Evolutionary conservation across 305 asterid species (phyloP), one percentile per base, ranked within the genome.

Genomic region (Fraxinus sp.): DNA sequence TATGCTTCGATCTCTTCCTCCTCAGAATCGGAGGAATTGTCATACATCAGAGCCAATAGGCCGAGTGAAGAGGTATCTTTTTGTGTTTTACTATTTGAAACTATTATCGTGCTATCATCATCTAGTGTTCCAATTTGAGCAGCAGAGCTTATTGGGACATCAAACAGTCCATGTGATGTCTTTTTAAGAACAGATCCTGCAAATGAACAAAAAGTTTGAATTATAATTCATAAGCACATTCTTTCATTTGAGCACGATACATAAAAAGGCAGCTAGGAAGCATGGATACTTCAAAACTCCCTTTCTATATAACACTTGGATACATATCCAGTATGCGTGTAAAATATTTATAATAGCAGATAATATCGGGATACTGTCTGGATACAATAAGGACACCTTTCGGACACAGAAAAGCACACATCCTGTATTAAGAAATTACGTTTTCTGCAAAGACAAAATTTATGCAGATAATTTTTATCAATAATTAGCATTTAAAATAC

Each of bases 21-120:
- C 83, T 96, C 99, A 3, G 97, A 89, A 83, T 97, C 99, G 0
- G 98, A 96, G 72, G 95, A 89, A 90, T 87, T 78, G n/a, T 93
- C 96, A 81, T 97, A 97, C 33, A 93, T 77, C 88, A 94, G 91
- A 85, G 98, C 99, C 85, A 97, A 85, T 80, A 97, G 87, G 83
- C 97, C 93, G 71, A 97, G 98, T 36, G 99, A 91, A 9, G 99
- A 93, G 32, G 92, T 88, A 73, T 80, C 95, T 64, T 89, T 89
- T 26, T 59, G 78, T 73, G 83, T 79, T 75, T 85, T 87, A 71
- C 74, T 81, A 85, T 82, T 79, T 26, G 94, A 85, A 86, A 83
- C 86, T 83, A 83, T 68, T 37, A 75, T 92, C 46, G 37, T 79
- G n/a, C 79, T 88, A 52, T 84, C 90, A 79, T 82, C 85, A 85